Conservation (phyloP, 192 early-diverging fungal genomes). For the Podila epicladia region DNA sequence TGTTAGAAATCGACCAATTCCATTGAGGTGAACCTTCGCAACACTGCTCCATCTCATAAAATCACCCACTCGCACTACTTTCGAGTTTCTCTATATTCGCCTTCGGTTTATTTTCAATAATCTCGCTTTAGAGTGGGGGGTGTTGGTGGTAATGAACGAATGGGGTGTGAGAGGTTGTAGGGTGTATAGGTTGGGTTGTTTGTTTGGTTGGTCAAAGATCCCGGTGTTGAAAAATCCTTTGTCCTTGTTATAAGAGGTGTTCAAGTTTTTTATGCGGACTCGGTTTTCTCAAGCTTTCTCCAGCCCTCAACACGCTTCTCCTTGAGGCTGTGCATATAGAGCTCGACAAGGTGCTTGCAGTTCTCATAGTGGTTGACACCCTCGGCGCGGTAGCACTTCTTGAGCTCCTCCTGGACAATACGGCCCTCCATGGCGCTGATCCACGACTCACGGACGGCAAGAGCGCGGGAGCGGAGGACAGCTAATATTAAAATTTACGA, state of each 20-base stretch:
- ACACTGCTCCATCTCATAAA: background rate
- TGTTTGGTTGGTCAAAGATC: no score
- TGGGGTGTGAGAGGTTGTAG: no score
- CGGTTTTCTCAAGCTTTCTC: conserved; percentile 51
- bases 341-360: conserved; percentile 84
- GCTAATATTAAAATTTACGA: conserved; percentile 34
- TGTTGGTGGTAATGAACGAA: no score
- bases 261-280: conserved; percentile 42
- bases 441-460: conserved; percentile 87
- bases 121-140: no score
- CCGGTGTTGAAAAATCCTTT: background rate
- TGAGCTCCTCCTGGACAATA: conserved; percentile 84
- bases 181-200: no score
- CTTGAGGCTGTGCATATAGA: conserved; percentile 78
- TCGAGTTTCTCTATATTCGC: background rate
- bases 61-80: background rate
- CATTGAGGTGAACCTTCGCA: conserved; percentile 3
- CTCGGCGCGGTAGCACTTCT: conserved; percentile 92
- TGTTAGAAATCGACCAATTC: conserved; percentile 41
- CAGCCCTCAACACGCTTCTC: conserved; percentile 64
- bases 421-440: conserved; percentile 91
- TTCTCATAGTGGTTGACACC: conserved; percentile 95
- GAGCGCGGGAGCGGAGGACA: conserved; percentile 76
- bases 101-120: no score
- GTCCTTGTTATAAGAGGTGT: background rate